Base-by-base conservation (phyloP, 305 asterid genomes). In the Ruellia speciosa region DNA sequence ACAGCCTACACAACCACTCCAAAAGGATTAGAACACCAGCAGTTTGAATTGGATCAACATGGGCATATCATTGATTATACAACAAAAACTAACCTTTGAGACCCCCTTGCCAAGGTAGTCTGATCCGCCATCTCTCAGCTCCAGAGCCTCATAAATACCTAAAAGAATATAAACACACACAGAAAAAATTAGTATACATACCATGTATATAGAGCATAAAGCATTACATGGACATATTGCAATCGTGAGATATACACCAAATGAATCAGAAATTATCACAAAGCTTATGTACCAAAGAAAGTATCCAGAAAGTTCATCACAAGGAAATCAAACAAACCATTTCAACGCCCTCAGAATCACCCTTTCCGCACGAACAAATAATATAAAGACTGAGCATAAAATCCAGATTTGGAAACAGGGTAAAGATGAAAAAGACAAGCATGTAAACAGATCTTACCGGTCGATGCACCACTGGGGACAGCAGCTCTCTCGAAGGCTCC, bases 91-190 rank as follows among this genome's bases (percentile, higher is more conserved):
- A 56, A 76, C 96, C 93, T 88, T 86, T n/a, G 92, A 70, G 58
- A 88, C 97, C 70, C 97, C 97, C 81, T 88, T 88, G 54, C 97
- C 97, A 12, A 88, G 87, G 75, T 83, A 88, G 18, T 88, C 95
- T 2, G 97, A 83, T 6, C 97, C 97, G 67, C 97, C 97, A 57
- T 88, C 97, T 62, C 52, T 47, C 18, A 47, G 19, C 14, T 47
- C 52, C 9, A 47, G 52, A 14, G 52, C 52, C 9, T 47, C 97
- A 19, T 86, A 89, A 59, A 90, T 60, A 51, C 97, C 96, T 89
- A 48, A n/a, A 8, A 37, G 12, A 3, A 1, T 37, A 37, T 3
- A 37, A 2, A 37, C 2, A 24, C 31, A 24, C 31, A 24, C 31
- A 24, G 4, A 24, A 24, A 24, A n/a, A n/a, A n/a, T n/a, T n/a